Evolutionary conservation across 2,329 filamentous ascomycete species (phyloP), one percentile per base, ranked within the genome.

Genomic region (Cadophora sp.): DNA sequence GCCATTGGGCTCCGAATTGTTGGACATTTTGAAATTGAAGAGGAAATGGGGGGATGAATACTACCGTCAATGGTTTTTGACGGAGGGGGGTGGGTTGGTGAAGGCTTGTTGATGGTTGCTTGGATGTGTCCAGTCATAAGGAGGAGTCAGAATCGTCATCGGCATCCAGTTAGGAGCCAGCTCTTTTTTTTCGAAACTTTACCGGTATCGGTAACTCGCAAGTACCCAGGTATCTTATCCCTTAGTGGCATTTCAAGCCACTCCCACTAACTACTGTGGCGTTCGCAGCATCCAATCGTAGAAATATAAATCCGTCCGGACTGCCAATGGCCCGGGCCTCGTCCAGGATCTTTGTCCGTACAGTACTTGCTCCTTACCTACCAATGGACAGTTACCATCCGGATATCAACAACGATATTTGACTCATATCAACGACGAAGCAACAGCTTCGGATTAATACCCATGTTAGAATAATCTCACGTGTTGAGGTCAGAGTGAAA

Each of bases 381-480:
- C n/a, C n/a, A n/a, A n/a, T n/a, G n/a, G n/a, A n/a, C n/a, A n/a
- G n/a, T 41, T 20, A 16, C 55, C 36, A 41, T 58, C 53, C 20
- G 55, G 27, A 43, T 27, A 24, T 39, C 36, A 14, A 22, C 18
- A 20, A 27, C 55, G n/a, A 39, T n/a, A n/a, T n/a, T n/a, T n/a
- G n/a, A n/a, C n/a, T n/a, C n/a, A 43, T 27, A 24, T 39, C 36
- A 14, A 22, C 18, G 36, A 27, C 55, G n/a, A 39, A 41, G n/a
- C 33, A 41, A 58, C 33, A 43, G 36, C 36, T 58, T 43, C 55
- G 20, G 20, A 58, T 58, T 58, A 39, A 58, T 39, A 43, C 55
- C 55, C 55, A 13, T 58, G 55, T 4, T n/a, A 18, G 16, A 58
- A 58, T 20, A 43, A 11, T 43, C 33, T 43, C 55, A 43, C 55